Evolutionary conservation across 768 basidiomycete species (phyloP).

Genomic region (Grammothele lineata): DNA sequence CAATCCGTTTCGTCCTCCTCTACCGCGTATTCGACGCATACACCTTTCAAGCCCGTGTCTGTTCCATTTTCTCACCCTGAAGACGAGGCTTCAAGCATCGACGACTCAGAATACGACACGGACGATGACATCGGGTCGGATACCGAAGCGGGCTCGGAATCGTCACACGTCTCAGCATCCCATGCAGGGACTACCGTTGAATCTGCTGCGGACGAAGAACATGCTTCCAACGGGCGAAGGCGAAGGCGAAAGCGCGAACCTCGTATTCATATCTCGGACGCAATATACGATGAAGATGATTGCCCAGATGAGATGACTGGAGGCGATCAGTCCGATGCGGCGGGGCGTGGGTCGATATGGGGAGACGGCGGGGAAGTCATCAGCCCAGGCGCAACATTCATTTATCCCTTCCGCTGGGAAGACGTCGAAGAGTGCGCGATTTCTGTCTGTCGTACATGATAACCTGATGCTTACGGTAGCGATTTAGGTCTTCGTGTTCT

Average conservation of each 20-base stretch:
- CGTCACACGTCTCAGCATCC: constrained; percentile 1
- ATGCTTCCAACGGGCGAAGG: too few species aligned
- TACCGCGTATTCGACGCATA: not conserved
- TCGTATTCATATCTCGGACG: constrained; percentile 35
- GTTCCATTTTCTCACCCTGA: not conserved
- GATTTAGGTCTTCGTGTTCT: constrained; percentile 1
- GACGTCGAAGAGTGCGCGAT: constrained; percentile 9
- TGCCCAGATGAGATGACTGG: constrained; percentile 43
- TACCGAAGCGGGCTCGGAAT: constrained; percentile 3
- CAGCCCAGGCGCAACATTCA: constrained; percentile 28
- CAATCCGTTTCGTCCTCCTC: constrained; percentile 6
- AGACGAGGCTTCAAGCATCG: constrained; percentile 5
- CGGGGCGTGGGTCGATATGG: constrained; percentile 17
- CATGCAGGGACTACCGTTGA: too few species aligned
- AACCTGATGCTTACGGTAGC: too few species aligned
- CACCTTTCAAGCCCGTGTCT: not conserved
- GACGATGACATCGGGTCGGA: constrained; percentile 9
- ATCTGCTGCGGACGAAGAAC: too few species aligned
- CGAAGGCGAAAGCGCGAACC: constrained; percentile 8
- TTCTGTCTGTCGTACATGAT: not conserved
- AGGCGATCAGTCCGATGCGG: constrained; percentile 20
- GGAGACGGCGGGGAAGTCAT: constrained; percentile 21
- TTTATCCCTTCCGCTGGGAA: constrained; percentile 26
- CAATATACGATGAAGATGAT: constrained; percentile 40
- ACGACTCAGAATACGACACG: constrained; percentile 11